Conservation (phyloP, 2,329 filamentous ascomycete genomes). For the Aspergillus fischeri region DNA sequence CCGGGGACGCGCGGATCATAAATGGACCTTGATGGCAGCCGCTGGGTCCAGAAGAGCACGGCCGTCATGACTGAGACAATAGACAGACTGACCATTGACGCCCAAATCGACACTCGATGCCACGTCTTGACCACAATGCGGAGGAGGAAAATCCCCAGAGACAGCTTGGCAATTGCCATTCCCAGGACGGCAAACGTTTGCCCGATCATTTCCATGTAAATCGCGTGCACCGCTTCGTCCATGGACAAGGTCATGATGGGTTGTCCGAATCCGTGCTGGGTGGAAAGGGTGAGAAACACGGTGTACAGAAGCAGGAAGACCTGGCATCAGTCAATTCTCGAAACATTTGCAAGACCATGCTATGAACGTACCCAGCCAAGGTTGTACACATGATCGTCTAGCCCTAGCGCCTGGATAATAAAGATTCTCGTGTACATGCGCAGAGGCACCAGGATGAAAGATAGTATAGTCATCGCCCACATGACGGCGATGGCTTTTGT, state of each 20-base stretch:
- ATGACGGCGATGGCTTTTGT: conserved; percentile 17
- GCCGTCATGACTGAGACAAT: conserved; percentile 19
- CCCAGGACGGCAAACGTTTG: conserved; percentile 37
- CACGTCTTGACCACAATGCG: conserved; percentile 32
- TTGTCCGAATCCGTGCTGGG: conserved; percentile 34
- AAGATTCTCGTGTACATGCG: conserved; percentile 21
- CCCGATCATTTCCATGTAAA: conserved; percentile 20
- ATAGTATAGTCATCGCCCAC: conserved; percentile 20
- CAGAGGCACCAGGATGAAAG: conserved; percentile 21
- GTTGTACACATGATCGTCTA: conserved; percentile 33
- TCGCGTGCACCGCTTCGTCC: conserved; percentile 22
- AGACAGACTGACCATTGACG: conserved; percentile 16
- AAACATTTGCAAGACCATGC: background rate
- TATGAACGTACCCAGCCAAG: conserved; percentile 25
- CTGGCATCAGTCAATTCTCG: conserved; percentile 2
- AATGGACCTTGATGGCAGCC: conserved; percentile 8
- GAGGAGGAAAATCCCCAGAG: conserved; percentile 39
- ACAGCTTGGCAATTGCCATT: conserved; percentile 39
- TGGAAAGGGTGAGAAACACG: conserved; percentile 28
- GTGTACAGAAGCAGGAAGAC: conserved; percentile 26
- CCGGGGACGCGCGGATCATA: conserved; percentile 16
- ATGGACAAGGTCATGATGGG: conserved; percentile 17
- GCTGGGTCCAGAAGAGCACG: conserved; percentile 14
- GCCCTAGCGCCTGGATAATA: conserved; percentile 33
- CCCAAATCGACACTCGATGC: conserved; percentile 37